Evolutionary conservation across 202 grass and related monocot genomes (phyloP).

Genomic region (Schoenoplectus tabernaemontani): DNA sequence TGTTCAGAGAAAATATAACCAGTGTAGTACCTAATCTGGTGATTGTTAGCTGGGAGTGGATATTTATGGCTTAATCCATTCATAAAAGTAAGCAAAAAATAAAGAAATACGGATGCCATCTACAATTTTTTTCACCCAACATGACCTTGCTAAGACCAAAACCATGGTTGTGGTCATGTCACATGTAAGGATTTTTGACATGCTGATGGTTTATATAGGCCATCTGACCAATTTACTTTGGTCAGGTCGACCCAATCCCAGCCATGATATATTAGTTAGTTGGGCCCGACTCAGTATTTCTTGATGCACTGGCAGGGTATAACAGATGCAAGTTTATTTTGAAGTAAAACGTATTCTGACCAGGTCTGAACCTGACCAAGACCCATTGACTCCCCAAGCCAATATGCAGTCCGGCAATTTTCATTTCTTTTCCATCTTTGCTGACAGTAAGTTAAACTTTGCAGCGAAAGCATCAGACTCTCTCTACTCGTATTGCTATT

Average conservation of each 20-base stretch:
- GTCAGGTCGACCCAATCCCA: neutral
- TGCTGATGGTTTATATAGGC: neutral
- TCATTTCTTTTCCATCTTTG: conserved; percentile 19
- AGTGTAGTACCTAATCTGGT: neutral
- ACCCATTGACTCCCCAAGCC: neutral
- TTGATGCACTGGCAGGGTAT: neutral
- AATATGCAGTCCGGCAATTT: neutral
- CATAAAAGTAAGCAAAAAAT: neutral
- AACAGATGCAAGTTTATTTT: neutral
- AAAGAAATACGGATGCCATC: neutral
- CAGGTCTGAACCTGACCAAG: neutral
- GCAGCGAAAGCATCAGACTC: conserved; percentile 84
- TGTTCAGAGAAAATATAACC: neutral
- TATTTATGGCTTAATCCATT: neutral
- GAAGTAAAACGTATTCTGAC: neutral
- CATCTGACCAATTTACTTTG: neutral
- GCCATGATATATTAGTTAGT: neutral
- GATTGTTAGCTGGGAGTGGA: no score
- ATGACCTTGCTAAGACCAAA: neutral
- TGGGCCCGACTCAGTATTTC: neutral
- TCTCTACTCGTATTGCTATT: conserved; percentile 87
- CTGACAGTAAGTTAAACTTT: conserved; percentile 40
- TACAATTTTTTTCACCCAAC: neutral
- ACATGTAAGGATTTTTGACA: neutral
- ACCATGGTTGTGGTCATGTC: neutral